Percentiles rank a stretch among this genome's conserved stretches.
Evolutionary conservation across 2,329 filamentous ascomycete species (phyloP).

Genomic region (Aspergillus pseudoglaucus): DNA sequence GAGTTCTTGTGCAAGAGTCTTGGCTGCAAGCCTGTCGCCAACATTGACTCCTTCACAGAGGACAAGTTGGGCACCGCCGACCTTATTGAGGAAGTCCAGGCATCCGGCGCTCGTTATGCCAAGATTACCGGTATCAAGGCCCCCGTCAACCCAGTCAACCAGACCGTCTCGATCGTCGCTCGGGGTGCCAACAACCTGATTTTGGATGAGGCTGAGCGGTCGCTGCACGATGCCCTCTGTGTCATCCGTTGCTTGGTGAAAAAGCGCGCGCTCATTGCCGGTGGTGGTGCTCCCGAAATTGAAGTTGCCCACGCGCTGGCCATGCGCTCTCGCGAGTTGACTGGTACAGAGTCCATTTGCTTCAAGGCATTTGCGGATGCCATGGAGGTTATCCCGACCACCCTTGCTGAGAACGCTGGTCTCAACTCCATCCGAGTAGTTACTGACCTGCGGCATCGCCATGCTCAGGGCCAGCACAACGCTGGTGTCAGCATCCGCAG

Average conservation of each 20-base stretch:
- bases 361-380: constrained; percentile 99
- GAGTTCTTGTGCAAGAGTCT: constrained; percentile 99
- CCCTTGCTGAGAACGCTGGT: constrained; percentile 92
- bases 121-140: constrained; percentile 89
- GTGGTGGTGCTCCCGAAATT: constrained; percentile 92
- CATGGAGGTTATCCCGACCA: constrained; percentile 94
- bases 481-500: constrained; percentile 98
- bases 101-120: constrained; percentile 82
- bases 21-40: constrained; percentile 96
- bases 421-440: constrained; percentile 99
- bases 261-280: constrained; percentile 98
- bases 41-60: constrained; percentile 97
- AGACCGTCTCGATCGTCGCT: constrained; percentile 91
- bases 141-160: constrained; percentile 49
- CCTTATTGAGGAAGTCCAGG: constrained; percentile 84
- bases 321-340: constrained; percentile 72
- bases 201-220: constrained; percentile 93
- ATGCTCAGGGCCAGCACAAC: constrained; percentile 91
- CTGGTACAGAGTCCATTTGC: constrained; percentile 93
- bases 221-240: constrained; percentile 93
- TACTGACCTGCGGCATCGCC: constrained; percentile 86
- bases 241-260: constrained; percentile 96
- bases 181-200: constrained; percentile 92
- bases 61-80: constrained; percentile 95
- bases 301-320: constrained; percentile 85